Conservation (phyloP, 768 basidiomycete species). For the Xanthoconium stramineum region DNA sequence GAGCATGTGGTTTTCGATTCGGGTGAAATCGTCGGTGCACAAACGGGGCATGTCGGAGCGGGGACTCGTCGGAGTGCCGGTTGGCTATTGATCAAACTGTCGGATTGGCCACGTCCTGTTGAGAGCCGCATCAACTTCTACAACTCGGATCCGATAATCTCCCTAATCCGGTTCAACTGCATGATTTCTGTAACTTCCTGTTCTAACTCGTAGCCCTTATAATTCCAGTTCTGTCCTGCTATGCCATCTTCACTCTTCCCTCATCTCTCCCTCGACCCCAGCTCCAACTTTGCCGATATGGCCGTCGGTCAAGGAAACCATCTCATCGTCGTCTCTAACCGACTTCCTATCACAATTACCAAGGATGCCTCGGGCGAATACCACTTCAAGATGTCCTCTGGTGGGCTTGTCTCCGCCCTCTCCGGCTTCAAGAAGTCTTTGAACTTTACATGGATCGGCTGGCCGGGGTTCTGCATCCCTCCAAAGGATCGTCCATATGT, state of each 20-base stretch:
- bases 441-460: slow-evolving; percentile 97
- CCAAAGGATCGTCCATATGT: slow-evolving; percentile 86
- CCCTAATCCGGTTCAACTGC: slow-evolving; percentile 27
- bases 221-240: slow-evolving; percentile 9
- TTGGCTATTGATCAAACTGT: not conserved
- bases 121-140: not conserved
- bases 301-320: slow-evolving; percentile 52
- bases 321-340: slow-evolving; percentile 94
- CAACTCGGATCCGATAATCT: slow-evolving; percentile 32
- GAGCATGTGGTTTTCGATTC: not conserved
- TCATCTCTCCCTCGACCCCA: slow-evolving; percentile 23
- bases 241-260: slow-evolving; percentile 30
- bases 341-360: slow-evolving; percentile 92
- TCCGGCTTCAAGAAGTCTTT: slow-evolving; percentile 98
- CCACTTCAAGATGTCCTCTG: slow-evolving; percentile 99
- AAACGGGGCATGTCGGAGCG: slow-evolving; percentile 9
- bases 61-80: slow-evolving; percentile 5
- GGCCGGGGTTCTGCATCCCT: slow-evolving; percentile 94
- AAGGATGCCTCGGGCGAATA: slow-evolving; percentile 92
- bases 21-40: not conserved
- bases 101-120: not conserved
- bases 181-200: slow-evolving; percentile 18
- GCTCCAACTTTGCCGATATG: slow-evolving; percentile 39
- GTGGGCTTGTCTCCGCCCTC: slow-evolving; percentile 95
- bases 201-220: slow-evolving; percentile 28